Evolutionary conservation across 75 land plant species (phyloP).

Genomic region (Cryptomeria japonica): DNA sequence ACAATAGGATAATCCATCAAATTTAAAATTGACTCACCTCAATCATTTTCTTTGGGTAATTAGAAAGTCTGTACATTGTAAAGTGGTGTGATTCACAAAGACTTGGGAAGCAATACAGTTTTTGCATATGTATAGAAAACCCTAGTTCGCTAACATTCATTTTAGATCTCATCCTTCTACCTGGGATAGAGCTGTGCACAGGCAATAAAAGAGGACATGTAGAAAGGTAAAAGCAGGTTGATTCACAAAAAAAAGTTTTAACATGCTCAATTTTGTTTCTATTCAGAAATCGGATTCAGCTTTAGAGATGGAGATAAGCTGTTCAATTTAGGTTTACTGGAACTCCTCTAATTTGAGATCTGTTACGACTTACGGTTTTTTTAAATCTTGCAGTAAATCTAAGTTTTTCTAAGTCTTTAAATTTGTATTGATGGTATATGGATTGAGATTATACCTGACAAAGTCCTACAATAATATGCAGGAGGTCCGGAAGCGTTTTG

Average conservation of each 20-base stretch:
- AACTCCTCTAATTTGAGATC: neutral
- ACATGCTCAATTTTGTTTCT: neutral
- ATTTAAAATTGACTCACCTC: too few species aligned
- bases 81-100: too few species aligned
- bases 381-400: neutral
- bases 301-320: neutral
- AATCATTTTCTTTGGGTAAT: too few species aligned
- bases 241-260: neutral
- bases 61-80: too few species aligned
- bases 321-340: neutral
- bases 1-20: too few species aligned
- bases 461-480: slow-evolving; percentile 21
- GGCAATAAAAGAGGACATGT: neutral
- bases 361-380: neutral
- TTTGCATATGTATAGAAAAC: neutral
- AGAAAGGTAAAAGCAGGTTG: neutral
- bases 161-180: neutral
- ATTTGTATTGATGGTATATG: neutral
- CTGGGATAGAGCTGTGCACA: neutral
- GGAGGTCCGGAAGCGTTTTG: slow-evolving; percentile 87
- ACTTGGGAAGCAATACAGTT: neutral
- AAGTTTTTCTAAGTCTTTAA: too few species aligned
- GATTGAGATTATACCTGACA: slow-evolving; percentile 2
- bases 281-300: neutral
- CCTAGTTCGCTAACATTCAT: neutral